A percentile compares a stretch with the other conserved stretches of the same genome.
Conservation (phyloP, 176 grass and related monocot species). For the Triticum turgidum region DNA sequence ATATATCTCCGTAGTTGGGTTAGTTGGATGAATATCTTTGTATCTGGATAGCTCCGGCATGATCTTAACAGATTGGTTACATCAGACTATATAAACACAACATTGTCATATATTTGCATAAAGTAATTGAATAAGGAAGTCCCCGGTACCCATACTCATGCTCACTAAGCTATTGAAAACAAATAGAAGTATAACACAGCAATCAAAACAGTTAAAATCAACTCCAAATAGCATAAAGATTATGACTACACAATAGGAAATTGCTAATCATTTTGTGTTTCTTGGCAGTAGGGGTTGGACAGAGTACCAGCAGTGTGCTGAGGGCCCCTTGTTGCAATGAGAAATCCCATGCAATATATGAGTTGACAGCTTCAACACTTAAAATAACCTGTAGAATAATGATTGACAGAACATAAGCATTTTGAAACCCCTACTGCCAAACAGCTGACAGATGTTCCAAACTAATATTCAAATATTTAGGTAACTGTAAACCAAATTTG, state of each 20-base stretch:
- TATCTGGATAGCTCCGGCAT: background rate
- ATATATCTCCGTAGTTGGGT: background rate
- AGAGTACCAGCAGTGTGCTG: slow-evolving; percentile 59
- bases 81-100: background rate
- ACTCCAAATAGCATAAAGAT: background rate
- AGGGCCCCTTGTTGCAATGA: slow-evolving; percentile 85
- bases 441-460: background rate
- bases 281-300: slow-evolving; percentile 7
- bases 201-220: slow-evolving; percentile 4
- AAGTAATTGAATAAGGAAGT: background rate
- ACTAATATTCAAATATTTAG: background rate
- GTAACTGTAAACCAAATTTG: background rate
- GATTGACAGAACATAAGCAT: slow-evolving; percentile 5
- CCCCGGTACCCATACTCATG: background rate
- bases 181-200: background rate
- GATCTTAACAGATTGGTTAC: background rate
- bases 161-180: background rate
- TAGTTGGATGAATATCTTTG: background rate
- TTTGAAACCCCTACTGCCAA: background rate
- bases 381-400: slow-evolving; percentile 82
- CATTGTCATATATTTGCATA: background rate
- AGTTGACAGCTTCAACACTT: slow-evolving; percentile 85
- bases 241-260: slow-evolving; percentile 8
- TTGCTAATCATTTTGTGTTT: background rate
- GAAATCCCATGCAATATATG: slow-evolving; percentile 99